Evolutionary conservation across 176 grass and related monocot genomes (phyloP).

Genomic region (Zea luxurians): DNA sequence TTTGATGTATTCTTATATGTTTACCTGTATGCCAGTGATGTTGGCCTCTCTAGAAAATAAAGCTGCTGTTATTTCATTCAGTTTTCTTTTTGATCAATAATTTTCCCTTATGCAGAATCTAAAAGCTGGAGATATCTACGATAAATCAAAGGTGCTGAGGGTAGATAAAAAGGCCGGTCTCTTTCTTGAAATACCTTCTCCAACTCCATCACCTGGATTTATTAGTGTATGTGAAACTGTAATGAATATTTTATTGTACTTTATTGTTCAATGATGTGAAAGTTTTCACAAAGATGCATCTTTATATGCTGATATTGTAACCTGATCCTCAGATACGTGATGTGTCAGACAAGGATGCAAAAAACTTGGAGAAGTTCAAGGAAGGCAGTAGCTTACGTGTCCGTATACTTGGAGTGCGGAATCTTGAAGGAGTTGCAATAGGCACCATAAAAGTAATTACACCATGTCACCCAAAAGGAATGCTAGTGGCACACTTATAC

Average conservation of each 20-base stretch:
- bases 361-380: conserved; percentile 83
- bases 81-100: neutral
- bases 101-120: conserved; percentile 56
- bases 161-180: conserved; percentile 85
- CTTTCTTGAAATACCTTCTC: conserved; percentile 85
- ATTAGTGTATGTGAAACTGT: conserved; percentile 67
- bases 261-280: conserved; percentile 21
- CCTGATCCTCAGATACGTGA: conserved; percentile 65
- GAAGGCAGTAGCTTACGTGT: conserved; percentile 72
- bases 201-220: conserved; percentile 75
- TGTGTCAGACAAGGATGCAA: conserved; percentile 71
- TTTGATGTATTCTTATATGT: conserved; percentile 17
- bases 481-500: neutral
- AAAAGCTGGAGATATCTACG: conserved; percentile 86
- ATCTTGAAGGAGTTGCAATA: conserved; percentile 89
- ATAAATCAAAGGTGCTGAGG: conserved; percentile 67
- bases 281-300: conserved; percentile 7
- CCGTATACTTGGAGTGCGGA: conserved; percentile 73
- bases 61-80: neutral
- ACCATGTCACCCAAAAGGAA: neutral
- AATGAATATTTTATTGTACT: neutral
- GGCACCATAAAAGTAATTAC: conserved; percentile 73
- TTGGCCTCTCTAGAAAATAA: conserved; percentile 22
- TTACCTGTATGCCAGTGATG: conserved; percentile 28
- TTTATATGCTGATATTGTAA: conserved; percentile 37